Conservation (phyloP, 2,329 filamentous ascomycete species). For the Colletotrichum caudatum region DNA sequence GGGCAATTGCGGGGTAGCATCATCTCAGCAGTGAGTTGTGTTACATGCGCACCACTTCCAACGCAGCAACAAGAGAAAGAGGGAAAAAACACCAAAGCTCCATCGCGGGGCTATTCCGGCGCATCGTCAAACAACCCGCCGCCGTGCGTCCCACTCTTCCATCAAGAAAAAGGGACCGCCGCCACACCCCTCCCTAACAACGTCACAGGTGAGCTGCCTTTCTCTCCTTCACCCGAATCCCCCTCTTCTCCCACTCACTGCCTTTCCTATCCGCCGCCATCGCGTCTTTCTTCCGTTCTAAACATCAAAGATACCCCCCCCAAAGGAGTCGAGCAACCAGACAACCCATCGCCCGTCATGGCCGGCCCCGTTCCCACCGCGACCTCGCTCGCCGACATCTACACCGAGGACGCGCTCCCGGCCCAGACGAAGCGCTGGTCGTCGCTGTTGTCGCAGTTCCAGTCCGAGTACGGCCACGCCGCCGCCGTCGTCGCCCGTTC, state of each 20-base stretch:
- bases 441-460: slow-evolving; percentile 77
- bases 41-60: slow-evolving; percentile 15
- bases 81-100: slow-evolving; percentile 41
- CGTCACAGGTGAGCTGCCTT: slow-evolving; percentile 27
- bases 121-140: slow-evolving; percentile 20
- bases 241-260: not conserved
- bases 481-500: slow-evolving; percentile 89
- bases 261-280: not conserved
- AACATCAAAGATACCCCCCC: slow-evolving; percentile 1
- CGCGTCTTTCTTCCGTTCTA: not conserved
- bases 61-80: slow-evolving; percentile 15
- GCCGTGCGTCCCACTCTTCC: slow-evolving; percentile 27
- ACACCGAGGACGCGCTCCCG: slow-evolving; percentile 77
- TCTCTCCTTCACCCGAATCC: not conserved
- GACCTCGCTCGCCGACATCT: slow-evolving; percentile 82
- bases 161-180: slow-evolving; percentile 10
- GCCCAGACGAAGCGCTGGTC: slow-evolving; percentile 82
- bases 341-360: slow-evolving; percentile 54
- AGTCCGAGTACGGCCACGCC: slow-evolving; percentile 73
- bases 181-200: slow-evolving; percentile 30
- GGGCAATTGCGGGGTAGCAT: slow-evolving; percentile 42
- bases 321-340: not conserved
- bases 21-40: not conserved
- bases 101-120: slow-evolving; percentile 37
- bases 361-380: slow-evolving; percentile 77